A percentile compares a stretch with the other conserved stretches of the same genome.
phyloP scores from a whole-genome alignment of 441 rosid species.

The Biscutella auriculata region DNA sequence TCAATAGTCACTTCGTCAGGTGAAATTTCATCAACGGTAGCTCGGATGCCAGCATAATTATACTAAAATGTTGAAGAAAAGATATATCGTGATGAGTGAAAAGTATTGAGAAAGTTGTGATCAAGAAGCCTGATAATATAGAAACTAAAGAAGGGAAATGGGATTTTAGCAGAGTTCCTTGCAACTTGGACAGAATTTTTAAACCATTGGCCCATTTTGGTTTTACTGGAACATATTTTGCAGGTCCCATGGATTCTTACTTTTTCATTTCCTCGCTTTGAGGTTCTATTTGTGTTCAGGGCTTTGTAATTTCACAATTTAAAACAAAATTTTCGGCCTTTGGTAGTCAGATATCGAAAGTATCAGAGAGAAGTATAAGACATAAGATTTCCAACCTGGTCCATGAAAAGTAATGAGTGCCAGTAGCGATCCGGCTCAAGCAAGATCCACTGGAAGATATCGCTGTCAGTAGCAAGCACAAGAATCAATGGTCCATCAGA shows the following conservation, averaged over 20 bases:
- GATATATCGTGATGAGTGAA: background rate
- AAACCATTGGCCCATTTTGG: background rate
- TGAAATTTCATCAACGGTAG: conserved; percentile 38
- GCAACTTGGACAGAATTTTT: conserved; percentile 1
- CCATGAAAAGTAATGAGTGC: conserved; percentile 95
- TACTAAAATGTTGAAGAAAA: conserved; percentile 36
- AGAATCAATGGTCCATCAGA: conserved; percentile 3
- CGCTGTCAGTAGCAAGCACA: conserved; percentile 37
- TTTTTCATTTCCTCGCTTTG: background rate
- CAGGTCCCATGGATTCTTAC: background rate
- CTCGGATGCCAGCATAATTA: conserved; percentile 83
- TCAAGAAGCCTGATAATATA: conserved; percentile 1
- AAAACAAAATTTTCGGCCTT: background rate
- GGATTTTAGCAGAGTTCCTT: background rate
- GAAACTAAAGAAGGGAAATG: background rate
- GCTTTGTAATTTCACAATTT: background rate
- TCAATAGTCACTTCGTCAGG: conserved; percentile 64
- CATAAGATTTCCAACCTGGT: conserved; percentile 50
- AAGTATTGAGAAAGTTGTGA: background rate
- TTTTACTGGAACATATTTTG: conserved; percentile 3
- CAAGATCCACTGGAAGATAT: conserved; percentile 79
- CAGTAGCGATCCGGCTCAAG: conserved; percentile 77
- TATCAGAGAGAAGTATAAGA: background rate
- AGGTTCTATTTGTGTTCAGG: conserved; percentile 6
- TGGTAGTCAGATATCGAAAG: background rate